Conservation (phyloP, 2,329 filamentous ascomycete species). For the Colletotrichum chrysophilum region DNA sequence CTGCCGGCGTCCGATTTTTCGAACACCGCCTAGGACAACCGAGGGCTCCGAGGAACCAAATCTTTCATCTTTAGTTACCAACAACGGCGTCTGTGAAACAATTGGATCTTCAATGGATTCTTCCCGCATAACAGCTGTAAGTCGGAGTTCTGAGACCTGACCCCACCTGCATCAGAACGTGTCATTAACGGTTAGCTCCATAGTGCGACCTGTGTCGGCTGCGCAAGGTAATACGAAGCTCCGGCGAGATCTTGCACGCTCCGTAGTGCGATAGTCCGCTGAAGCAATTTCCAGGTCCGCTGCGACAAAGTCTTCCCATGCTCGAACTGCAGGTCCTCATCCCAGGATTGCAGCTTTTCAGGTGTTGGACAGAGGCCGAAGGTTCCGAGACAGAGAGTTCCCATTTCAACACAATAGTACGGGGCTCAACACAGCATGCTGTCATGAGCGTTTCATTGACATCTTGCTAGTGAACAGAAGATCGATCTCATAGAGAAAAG, state of each 20-base stretch:
- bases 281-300: background rate
- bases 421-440: background rate
- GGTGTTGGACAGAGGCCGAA: conserved; percentile 8
- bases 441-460: background rate
- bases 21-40: background rate
- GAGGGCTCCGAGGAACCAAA: background rate
- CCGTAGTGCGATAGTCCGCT: background rate
- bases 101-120: background rate
- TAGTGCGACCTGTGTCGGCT: background rate
- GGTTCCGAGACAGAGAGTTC: background rate
- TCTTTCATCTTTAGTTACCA: fast-evolving
- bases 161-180: background rate
- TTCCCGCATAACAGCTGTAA: background rate
- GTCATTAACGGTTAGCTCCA: background rate
- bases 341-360: background rate
- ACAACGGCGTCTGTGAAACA: background rate
- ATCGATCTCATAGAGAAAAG: background rate
- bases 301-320: background rate
- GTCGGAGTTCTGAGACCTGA: background rate
- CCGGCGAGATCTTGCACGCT: background rate
- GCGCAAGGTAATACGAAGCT: background rate
- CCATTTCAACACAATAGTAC: background rate
- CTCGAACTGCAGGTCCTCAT: background rate
- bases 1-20: background rate
- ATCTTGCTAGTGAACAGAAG: background rate